Evolutionary conservation across 2,329 filamentous ascomycete species (phyloP).

Genomic region (Alternaria sp.): DNA sequence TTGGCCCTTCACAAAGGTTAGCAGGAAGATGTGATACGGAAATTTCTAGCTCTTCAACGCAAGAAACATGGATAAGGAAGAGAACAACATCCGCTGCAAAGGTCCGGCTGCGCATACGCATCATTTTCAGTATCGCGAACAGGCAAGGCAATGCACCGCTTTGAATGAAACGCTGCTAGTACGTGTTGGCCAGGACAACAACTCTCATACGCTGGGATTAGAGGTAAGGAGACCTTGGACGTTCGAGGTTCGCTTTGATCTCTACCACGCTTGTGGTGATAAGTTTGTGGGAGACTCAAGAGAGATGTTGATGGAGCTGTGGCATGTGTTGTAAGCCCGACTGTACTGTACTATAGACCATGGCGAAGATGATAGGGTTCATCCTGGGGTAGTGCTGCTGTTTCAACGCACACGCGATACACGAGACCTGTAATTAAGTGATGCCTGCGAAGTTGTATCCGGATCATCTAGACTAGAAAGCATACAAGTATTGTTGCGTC

Average conservation of each 20-base stretch:
- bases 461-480: neutral
- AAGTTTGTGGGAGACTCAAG: neutral
- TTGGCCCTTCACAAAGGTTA: neutral
- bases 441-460: neutral
- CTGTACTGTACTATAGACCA: neutral
- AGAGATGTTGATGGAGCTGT: neutral
- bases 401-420: neutral
- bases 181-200: constrained; percentile 60
- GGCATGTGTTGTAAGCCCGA: neutral
- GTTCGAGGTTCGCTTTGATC: neutral
- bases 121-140: constrained; percentile 41
- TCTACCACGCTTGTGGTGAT: neutral
- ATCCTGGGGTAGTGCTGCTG: constrained; percentile 32
- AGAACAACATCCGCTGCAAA: neutral
- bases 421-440: neutral
- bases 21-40: neutral
- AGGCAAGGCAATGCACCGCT: constrained; percentile 51
- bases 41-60: neutral
- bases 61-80: neutral
- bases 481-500: neutral
- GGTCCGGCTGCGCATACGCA: constrained; percentile 47
- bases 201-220: constrained; percentile 35
- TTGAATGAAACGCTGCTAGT: constrained; percentile 51
- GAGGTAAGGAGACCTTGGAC: neutral
- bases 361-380: neutral